These are phyloP conservation scores for Tolypocladium tropicale DNA, from an alignment of 2,329 filamentous ascomycete species.

Conservation along the genomic window DNA sequence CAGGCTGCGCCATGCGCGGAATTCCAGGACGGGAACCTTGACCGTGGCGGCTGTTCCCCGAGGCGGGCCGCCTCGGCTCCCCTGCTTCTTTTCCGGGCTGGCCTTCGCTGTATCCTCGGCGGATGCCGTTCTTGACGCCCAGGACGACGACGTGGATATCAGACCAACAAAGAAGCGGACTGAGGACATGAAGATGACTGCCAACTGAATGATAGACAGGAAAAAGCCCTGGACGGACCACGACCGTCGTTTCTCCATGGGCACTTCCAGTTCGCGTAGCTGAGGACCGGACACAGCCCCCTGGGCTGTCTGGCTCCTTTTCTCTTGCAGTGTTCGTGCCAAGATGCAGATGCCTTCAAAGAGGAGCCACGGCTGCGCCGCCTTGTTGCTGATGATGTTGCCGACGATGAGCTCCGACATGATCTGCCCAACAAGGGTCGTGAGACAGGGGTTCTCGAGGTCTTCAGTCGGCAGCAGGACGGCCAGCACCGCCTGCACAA, in stretches of 20 bases:
- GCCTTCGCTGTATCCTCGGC: not conserved
- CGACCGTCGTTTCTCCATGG: conserved; percentile 8
- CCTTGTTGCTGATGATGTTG: conserved; percentile 67
- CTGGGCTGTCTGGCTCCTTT: conserved; percentile 11
- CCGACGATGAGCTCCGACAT: conserved; percentile 84
- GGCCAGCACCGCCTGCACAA: conserved; percentile 74
- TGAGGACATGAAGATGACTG: conserved; percentile 45
- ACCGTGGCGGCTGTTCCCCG: conserved; percentile 6
- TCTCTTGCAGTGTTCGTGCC: conserved; percentile 29
- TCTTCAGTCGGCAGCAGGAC: conserved; percentile 87
- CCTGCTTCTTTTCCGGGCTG: not conserved
- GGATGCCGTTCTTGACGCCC: conserved; percentile 41
- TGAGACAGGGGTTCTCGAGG: conserved; percentile 76
- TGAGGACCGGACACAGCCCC: conserved; percentile 7
- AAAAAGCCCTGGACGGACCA: conserved; percentile 40
- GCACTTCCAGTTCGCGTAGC: not conserved
- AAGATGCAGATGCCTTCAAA: conserved; percentile 76
- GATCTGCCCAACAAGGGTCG: conserved; percentile 75
- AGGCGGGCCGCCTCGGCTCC: not conserved
- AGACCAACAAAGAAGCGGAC: conserved; percentile 57
- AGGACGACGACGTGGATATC: conserved; percentile 56
- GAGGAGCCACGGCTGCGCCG: conserved; percentile 79
- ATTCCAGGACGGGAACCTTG: conserved; percentile 61
- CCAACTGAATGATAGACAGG: conserved; percentile 45
- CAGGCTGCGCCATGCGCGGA: conserved; percentile 66